Percentiles rank a stretch among this genome's conserved stretches.
Conservation (phyloP, 768 basidiomycete species). For the Xerocomus spinulosus region DNA sequence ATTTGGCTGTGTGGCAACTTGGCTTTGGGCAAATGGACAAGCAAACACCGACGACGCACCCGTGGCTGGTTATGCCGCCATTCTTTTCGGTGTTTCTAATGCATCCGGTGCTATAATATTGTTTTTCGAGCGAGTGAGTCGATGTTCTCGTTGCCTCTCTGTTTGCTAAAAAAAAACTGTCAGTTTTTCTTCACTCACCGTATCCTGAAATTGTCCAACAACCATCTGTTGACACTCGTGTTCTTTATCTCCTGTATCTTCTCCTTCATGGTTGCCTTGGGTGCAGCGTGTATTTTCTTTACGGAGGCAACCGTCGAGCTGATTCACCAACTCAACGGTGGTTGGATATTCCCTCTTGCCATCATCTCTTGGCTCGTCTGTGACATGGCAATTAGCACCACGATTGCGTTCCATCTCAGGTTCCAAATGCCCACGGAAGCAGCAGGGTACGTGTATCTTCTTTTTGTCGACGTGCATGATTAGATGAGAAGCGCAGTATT, state of each 20-base stretch:
- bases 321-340: conserved; percentile 5
- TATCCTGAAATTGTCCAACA: conserved; percentile 15
- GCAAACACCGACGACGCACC: not conserved
- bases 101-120: conserved; percentile 9
- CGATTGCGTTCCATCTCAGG: conserved; percentile 8
- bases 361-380: conserved; percentile 15
- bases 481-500: conserved; percentile 3
- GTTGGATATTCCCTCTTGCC: conserved; percentile 19
- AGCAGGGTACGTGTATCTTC: conserved; percentile 5
- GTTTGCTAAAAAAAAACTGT: not conserved
- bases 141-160: not conserved
- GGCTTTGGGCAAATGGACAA: conserved; percentile 19
- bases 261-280: conserved; percentile 19
- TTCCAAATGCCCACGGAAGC: not conserved
- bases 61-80: conserved; percentile 9
- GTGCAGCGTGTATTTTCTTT: conserved; percentile 19
- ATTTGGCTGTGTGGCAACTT: conserved; percentile 12
- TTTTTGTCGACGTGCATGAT: not conserved
- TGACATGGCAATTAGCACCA: conserved; percentile 13
- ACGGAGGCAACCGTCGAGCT: conserved; percentile 2
- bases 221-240: conserved; percentile 9
- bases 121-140: conserved; percentile 17
- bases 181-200: conserved; percentile 22
- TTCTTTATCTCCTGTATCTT: conserved; percentile 16
- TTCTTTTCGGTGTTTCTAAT: conserved; percentile 18